Percentiles rank a stretch among this genome's conserved stretches.
Conservation (phyloP, 306 rosid species). For the Benincasa hispida region DNA sequence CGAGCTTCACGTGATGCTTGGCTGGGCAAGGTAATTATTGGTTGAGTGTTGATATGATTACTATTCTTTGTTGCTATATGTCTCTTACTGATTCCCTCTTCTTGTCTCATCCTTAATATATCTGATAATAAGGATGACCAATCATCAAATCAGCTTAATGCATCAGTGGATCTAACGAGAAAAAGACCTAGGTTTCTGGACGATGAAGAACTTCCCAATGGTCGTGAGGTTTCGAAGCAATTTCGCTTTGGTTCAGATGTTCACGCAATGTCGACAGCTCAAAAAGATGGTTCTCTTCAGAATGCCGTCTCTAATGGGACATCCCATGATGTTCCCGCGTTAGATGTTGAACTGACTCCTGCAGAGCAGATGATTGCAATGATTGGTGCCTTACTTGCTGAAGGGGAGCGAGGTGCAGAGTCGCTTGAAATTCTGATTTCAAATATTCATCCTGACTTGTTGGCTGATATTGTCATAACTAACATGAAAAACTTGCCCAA, state of each 20-base stretch:
- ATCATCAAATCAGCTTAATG: conserved; percentile 40
- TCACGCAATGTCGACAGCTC: conserved; percentile 30
- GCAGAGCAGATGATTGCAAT: conserved; percentile 96
- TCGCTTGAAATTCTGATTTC: conserved; percentile 90
- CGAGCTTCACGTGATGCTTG: conserved; percentile 68
- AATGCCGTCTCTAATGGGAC: conserved; percentile 45
- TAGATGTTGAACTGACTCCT: conserved; percentile 59
- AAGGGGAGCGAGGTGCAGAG: conserved; percentile 96
- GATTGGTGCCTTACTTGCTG: conserved; percentile 97
- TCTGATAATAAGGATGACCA: conserved; percentile 54
- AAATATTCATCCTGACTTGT: conserved; percentile 82
- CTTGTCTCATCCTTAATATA: conserved; percentile 7
- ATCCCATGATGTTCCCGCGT: conserved; percentile 37
- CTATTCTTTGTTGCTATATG: conserved; percentile 9
- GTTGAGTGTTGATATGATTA: neutral
- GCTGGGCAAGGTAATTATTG: conserved; percentile 44
- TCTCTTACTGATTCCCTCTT: neutral
- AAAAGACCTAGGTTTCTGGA: conserved; percentile 54
- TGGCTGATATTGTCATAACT: conserved; percentile 94
- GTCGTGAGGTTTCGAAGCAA: conserved; percentile 58
- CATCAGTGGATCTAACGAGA: conserved; percentile 48
- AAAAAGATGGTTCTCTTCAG: conserved; percentile 43
- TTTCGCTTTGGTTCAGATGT: conserved; percentile 44
- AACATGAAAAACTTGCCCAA: conserved; percentile 94
- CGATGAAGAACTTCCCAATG: conserved; percentile 55